Conservation (phyloP, 129 eudicot species). For the Daucus carota region DH1_v3.0 NC_030387.2:3668501-3669000, state of each 20-base stretch:
- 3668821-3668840: background rate
- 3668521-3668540: slow-evolving; percentile 57
- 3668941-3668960: background rate
- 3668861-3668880: background rate
- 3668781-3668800: slow-evolving; percentile 28
- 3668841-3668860: background rate
- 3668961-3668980: background rate
- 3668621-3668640: slow-evolving; percentile 70
- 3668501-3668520: background rate
- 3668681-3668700: slow-evolving; percentile 79
- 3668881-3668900: background rate
- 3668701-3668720: slow-evolving; percentile 77
- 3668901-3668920: background rate
- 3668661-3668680: slow-evolving; percentile 61
- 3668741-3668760: slow-evolving; percentile 70
- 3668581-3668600: slow-evolving; percentile 16
- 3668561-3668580: slow-evolving; percentile 55
- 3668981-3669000: slow-evolving; percentile 8
- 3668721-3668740: slow-evolving; percentile 61
- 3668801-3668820: background rate
- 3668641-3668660: slow-evolving; percentile 63
- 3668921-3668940: background rate
- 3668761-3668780: slow-evolving; percentile 46
- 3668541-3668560: slow-evolving; percentile 63
- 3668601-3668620: slow-evolving; percentile 49